A percentile compares a stretch with the other conserved stretches of the same genome.
phyloP scores from a whole-genome alignment of 805 yeast species.

The Diddensiella santjacobensis region DNA sequence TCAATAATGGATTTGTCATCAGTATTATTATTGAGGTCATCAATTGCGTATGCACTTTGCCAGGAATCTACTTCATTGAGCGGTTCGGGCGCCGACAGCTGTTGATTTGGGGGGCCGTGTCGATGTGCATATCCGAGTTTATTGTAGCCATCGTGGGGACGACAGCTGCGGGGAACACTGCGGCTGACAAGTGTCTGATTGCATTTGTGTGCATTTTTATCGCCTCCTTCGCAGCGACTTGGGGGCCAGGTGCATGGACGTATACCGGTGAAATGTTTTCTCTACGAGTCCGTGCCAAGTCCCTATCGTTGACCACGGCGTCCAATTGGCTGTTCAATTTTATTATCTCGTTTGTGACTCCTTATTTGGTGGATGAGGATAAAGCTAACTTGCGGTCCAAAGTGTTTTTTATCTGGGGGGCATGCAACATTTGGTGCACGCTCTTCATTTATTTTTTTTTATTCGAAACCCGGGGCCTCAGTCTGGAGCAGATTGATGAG shows the following conservation, averaged over 20 bases:
- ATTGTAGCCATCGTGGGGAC: constrained; percentile 47
- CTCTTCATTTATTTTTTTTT: constrained; percentile 30
- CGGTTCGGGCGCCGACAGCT: constrained; percentile 55
- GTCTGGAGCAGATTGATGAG: constrained; percentile 41
- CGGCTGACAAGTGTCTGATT: constrained; percentile 4
- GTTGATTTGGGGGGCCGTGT: constrained; percentile 43
- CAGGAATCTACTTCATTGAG: constrained; percentile 48
- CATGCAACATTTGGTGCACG: constrained; percentile 1
- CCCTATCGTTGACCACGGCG: constrained; percentile 1
- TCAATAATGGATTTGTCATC: constrained; percentile 43
- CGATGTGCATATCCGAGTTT: constrained; percentile 46
- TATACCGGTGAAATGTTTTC: constrained; percentile 8
- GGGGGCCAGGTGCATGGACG: constrained; percentile 11
- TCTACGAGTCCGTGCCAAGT: constrained; percentile 9
- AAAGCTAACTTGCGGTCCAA: constrained; percentile 7
- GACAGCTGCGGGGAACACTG: constrained; percentile 21
- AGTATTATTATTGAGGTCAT: constrained; percentile 50
- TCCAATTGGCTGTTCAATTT: constrained; percentile 8
- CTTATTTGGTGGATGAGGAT: constrained; percentile 6
- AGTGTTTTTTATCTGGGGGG: constrained; percentile 8
- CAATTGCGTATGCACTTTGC: constrained; percentile 47
- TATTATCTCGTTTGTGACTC: constrained; percentile 7
- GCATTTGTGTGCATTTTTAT: constrained; percentile 5
- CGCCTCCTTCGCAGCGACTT: constrained; percentile 2
- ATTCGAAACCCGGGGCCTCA: constrained; percentile 42